Evolutionary conservation across 495 filamentous ascomycete genomes (phyloP).

Genomic region (Paragyromitra xinjiangensis): DNA sequence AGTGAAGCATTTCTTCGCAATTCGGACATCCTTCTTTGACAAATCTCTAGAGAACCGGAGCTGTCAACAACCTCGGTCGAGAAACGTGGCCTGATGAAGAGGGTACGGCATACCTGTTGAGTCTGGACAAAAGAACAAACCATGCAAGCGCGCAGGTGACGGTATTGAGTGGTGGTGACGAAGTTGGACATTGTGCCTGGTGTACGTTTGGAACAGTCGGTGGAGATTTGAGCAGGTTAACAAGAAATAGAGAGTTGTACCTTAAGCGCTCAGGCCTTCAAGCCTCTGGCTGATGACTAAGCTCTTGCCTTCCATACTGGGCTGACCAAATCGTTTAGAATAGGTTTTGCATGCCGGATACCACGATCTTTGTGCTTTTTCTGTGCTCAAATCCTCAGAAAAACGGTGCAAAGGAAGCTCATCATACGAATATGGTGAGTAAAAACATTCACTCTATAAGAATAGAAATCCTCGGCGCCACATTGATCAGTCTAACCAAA

Average conservation of each 20-base stretch:
- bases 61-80: constrained; percentile 16
- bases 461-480: no score
- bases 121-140: constrained; percentile 92
- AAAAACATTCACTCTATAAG: no score
- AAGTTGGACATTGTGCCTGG: constrained; percentile 59
- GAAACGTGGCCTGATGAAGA: constrained; percentile 25
- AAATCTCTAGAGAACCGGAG: constrained; percentile 69
- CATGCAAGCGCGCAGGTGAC: constrained; percentile 95
- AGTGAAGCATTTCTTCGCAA: constrained; percentile 88
- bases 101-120: constrained; percentile 66
- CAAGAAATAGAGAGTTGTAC: constrained; percentile 8
- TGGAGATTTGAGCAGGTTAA: constrained; percentile 57
- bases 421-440: no score
- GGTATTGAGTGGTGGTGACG: constrained; percentile 73
- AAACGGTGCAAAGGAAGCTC: no score
- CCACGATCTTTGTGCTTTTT: no score
- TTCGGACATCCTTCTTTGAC: constrained; percentile 89
- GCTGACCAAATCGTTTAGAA: not conserved
- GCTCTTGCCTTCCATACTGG: not conserved
- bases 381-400: no score
- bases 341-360: no score
- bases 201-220: constrained; percentile 59
- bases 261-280: not conserved
- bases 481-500: no score
- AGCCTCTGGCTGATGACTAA: constrained; percentile 21